Conservation (phyloP, 2,329 filamentous ascomycete genomes). For the Curvularia sp. region DNA sequence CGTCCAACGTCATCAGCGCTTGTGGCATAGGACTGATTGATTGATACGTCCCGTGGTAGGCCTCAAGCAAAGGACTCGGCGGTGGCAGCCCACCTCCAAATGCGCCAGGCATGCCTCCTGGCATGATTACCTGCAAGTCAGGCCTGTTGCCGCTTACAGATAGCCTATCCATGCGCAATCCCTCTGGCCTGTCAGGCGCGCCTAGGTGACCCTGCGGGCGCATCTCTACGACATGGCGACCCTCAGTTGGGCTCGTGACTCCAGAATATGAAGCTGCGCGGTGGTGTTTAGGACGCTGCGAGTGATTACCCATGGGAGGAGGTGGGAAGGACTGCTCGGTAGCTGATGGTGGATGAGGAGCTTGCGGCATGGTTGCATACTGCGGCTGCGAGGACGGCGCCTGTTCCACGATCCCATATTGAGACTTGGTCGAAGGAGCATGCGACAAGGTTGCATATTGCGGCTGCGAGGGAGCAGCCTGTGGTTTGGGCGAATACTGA, state of each 20-base stretch:
- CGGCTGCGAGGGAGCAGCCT: slow-evolving; percentile 12
- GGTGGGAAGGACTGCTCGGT: slow-evolving; percentile 38
- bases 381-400: slow-evolving; percentile 13
- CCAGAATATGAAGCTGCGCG: slow-evolving; percentile 33
- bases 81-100: slow-evolving; percentile 61
- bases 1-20: slow-evolving; percentile 67
- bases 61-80: slow-evolving; percentile 84
- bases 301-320: slow-evolving; percentile 40
- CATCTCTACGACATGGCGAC: slow-evolving; percentile 52
- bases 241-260: slow-evolving; percentile 32
- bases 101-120: slow-evolving; percentile 2
- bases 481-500: not conserved
- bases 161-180: slow-evolving; percentile 56
- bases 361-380: slow-evolving; percentile 31
- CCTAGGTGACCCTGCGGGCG: slow-evolving; percentile 46
- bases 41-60: slow-evolving; percentile 93
- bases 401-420: slow-evolving; percentile 8
- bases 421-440: slow-evolving; percentile 11
- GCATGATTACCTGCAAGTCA: slow-evolving; percentile 43
- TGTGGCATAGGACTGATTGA: slow-evolving; percentile 94
- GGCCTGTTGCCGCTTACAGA: slow-evolving; percentile 57
- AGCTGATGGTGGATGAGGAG: slow-evolving; percentile 25
- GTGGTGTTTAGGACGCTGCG: slow-evolving; percentile 36
- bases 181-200: slow-evolving; percentile 39
- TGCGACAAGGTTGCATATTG: slow-evolving; percentile 8